Base-by-base conservation (phyloP, 2,329 filamentous ascomycete genomes). In the Sporothrix brunneoviolacea region DNA sequence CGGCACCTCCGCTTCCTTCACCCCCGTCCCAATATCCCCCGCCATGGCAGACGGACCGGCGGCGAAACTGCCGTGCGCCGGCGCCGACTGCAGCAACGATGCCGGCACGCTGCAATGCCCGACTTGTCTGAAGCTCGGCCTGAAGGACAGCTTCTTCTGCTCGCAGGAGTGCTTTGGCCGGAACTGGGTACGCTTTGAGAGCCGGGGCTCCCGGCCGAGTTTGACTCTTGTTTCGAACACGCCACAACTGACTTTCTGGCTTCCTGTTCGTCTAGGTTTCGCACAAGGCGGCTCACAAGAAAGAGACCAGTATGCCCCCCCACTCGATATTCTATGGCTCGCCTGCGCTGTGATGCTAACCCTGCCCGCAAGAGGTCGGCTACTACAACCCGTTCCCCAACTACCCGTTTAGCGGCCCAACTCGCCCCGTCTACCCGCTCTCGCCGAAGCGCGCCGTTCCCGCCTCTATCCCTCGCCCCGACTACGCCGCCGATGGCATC, bases 151-250 rank as follows among this genome's bases (percentile, higher is more conserved):
- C 72, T 96, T 83, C 71, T 98, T 97, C 73, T 98, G 93, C 74
- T 90, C 90, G 24, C 93, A 98, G 69, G 93, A 97, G 61, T 98
- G 93, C 75, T 98, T 98, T 73, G 97, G 96, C 77, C 85, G 83
- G 69, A 98, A 90, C 75, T 98, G 93, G 93, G 93, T 97, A 15
- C 1, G 45, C 39, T 3, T 8, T 16, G 19, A 21, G 18, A 13
- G 13, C 22, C 22, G 8, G 30, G 22, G 12, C 32, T 38, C 18
- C 33, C 32, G n/a, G 4, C 12, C 10, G 16, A 18, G 18, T 35
- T 24, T n/a, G 12, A 8, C 35, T 39, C 6, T 35, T 48, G 15
- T 30, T 10, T 18, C 38, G n/a, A n/a, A n/a, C n/a, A n/a, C n/a
- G n/a, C n/a, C n/a, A n/a, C 15, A 7, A 18, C 22, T 8, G 36